A percentile compares a stretch with the other conserved stretches of the same genome.
Evolutionary conservation across 1,284 basidiomycete genomes (phyloP).

Genomic region (Pyrrhoderma lamaoense): DNA sequence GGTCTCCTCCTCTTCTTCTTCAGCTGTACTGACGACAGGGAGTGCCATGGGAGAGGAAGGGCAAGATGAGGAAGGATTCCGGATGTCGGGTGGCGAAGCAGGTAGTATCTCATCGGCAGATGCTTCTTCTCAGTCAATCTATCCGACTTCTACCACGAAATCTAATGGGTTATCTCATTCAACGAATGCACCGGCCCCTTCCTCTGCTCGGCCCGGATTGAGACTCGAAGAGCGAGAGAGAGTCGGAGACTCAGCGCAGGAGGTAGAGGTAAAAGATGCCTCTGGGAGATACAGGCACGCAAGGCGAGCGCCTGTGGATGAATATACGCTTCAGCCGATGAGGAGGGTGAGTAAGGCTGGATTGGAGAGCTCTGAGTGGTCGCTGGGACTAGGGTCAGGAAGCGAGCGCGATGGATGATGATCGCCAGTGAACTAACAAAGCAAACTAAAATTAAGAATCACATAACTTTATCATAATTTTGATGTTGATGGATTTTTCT

Average conservation of each 20-base stretch:
- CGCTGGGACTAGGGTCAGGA: background rate
- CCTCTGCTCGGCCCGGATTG: background rate
- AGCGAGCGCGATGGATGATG: background rate
- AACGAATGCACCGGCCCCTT: no score
- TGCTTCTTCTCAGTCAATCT: no score
- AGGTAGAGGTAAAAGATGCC: conserved; percentile 79
- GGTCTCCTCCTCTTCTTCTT: conserved; percentile 27
- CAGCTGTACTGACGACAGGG: background rate
- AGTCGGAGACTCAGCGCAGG: conserved; percentile 60
- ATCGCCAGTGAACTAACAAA: no score
- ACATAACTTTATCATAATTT: no score
- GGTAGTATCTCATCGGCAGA: background rate
- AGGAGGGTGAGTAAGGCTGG: conserved; percentile 85
- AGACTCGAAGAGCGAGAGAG: background rate
- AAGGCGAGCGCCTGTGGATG: conserved; percentile 76
- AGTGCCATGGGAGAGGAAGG: background rate
- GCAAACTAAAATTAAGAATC: no score
- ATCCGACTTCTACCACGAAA: no score
- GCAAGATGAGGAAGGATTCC: background rate
- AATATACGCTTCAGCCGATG: conserved; percentile 78
- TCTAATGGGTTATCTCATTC: no score
- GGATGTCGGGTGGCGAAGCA: no score
- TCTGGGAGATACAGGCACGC: conserved; percentile 79
- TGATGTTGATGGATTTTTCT: no score
- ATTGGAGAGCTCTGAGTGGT: conserved; percentile 50